Conservation (phyloP, 805 yeast species). For the Suhomyces faveliae region DNA sequence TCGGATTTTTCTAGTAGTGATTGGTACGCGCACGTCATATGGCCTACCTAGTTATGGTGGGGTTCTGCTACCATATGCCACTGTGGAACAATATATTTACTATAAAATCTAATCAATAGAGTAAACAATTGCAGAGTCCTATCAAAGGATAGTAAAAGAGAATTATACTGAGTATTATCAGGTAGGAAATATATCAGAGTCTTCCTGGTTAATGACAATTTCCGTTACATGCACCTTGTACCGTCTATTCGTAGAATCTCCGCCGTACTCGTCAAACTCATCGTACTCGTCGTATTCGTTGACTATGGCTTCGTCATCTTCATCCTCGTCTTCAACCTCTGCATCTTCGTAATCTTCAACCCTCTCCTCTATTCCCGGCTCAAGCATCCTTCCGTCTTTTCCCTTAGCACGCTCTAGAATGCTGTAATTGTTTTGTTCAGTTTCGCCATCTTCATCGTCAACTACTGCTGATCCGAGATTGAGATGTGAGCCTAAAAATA, state of each 20-base stretch:
- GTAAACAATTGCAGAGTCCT: not conserved
- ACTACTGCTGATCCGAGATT: conserved; percentile 12
- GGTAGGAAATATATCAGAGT: conserved; percentile 27
- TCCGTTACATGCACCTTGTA: conserved; percentile 44
- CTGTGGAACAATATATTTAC: not conserved
- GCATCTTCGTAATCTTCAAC: not conserved
- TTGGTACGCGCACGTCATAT: not conserved
- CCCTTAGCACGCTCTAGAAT: not conserved
- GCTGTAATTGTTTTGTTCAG: not conserved
- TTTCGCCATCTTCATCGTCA: conserved; percentile 7
- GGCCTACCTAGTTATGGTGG: no score
- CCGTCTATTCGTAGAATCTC: conserved; percentile 21
- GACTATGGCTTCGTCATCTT: conserved; percentile 16
- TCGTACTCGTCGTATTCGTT: conserved; percentile 22
- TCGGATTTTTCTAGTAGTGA: not conserved
- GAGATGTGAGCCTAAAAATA: conserved; percentile 11
- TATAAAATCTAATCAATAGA: not conserved
- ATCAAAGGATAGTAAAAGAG: not conserved
- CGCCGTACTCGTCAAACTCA: conserved; percentile 19
- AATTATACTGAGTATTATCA: not conserved
- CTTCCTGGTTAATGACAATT: conserved; percentile 36
- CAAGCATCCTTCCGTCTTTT: not conserved
- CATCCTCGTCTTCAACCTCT: conserved; percentile 10
- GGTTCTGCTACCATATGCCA: no score
- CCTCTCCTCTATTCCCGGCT: not conserved